phyloP scores from a whole-genome alignment of 208 protist species.

The Wallacemonas sp. region DNA sequence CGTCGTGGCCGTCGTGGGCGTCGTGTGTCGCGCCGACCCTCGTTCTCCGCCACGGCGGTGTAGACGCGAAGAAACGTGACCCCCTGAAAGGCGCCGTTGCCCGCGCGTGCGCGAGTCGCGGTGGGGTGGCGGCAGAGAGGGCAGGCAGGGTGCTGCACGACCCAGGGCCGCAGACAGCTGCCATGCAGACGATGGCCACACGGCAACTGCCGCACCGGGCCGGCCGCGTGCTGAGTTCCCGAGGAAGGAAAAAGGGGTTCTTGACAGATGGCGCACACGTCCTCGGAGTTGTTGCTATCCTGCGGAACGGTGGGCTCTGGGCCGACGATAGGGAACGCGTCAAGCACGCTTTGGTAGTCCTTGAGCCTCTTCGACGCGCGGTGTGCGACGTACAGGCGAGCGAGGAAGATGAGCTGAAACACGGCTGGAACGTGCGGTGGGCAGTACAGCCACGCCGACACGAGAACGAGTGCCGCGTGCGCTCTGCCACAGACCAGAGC shows the following conservation, averaged over 20 bases:
- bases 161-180: constrained; percentile 73
- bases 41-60: no score
- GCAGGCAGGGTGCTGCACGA: constrained; percentile 50
- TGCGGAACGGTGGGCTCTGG: constrained; percentile 12
- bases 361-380: constrained; percentile 19
- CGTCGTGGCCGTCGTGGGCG: no score
- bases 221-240: not conserved
- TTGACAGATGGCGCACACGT: constrained; percentile 75
- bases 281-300: no score
- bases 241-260: constrained; percentile 34
- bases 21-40: no score
- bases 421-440: constrained; percentile 28
- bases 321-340: constrained; percentile 40
- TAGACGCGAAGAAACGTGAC: no score
- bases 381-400: constrained; percentile 29
- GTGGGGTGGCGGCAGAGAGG: constrained; percentile 65
- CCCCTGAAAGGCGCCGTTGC: no score
- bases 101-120: not conserved
- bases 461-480: constrained; percentile 22
- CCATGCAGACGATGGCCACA: constrained; percentile 86
- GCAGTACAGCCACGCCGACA: constrained; percentile 40
- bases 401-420: constrained; percentile 54
- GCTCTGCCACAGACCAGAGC: constrained; percentile 27
- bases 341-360: constrained; percentile 45
- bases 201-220: constrained; percentile 53